Evolutionary conservation across 1,284 basidiomycete species (phyloP), one percentile per base, ranked within the genome.

Genomic region (Ganoderma meredithae): DNA sequence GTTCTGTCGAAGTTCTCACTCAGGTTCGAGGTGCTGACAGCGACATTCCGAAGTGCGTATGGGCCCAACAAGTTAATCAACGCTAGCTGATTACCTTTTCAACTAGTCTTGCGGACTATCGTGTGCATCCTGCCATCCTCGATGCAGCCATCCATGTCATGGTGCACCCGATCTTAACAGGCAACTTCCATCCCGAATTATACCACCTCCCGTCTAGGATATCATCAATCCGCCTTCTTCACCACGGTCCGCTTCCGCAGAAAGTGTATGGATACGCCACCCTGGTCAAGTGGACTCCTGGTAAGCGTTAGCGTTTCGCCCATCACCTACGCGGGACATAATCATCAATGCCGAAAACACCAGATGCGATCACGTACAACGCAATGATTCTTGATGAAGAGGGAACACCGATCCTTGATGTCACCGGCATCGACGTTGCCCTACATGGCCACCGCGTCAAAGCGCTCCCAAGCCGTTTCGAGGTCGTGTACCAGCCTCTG

Each of bases 71-170:
- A 22, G 10, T 43, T 27, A 7, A n/a, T 4, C 6, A 8, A 22
- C 3, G 2, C 4, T 49, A 25, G 31, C 36, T 62, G 10, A 47
- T 36, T 36, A 36, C 33, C 58, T 66, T 8, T 63, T 17, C 10
- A 25, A 25, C 27, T 49, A 67, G 64, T 31, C 25, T 66, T 44
- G 15, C 55, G 6, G 64, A 68, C 31, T 71, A 68, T 44, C 40
- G 49, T 17, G 65, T 83, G 13, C 81, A 84, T 67, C 83, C 83
- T 4, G 81, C 80, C 3, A 76, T 84, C 22, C 70, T 81, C 3
- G 81, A 82, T 63, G 75, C 80, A 2, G 73, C 74, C n/a, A 62
- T 82, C 10, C 81, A 82, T 63, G 68, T 75, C 8, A 53, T 72
- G 9, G 71, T 77, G 3, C 76, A 80, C 64, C 75, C 75, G 0